Base-by-base conservation (phyloP, 345 rosid genomes). In the Fremontodendron californicum region DNA sequence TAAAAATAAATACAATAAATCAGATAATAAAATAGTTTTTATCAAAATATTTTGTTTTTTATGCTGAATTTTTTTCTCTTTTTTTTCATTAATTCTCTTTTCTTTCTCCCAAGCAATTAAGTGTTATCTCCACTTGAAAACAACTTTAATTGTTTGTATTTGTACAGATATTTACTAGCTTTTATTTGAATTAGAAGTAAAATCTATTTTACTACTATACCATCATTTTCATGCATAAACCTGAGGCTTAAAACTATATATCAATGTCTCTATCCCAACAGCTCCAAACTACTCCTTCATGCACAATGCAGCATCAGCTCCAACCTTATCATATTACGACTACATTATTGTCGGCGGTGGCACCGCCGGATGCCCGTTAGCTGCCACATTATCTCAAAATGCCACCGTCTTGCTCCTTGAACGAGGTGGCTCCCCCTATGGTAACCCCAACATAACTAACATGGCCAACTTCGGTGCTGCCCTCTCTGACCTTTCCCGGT, bases 331-430 rank as follows among this genome's bases (percentile, higher is more conserved):
- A 0, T 68, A 77, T 76, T 84, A 80, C n/a, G 92, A 88, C 80
- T 93, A 93, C 86, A 91, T 93, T 33, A 78, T 93, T 27, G 76
- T 93, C 40, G 97, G 97, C 4, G 95, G 97, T 4, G 97, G 97
- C 25, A 93, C 97, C 7, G 88, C 95, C 2, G 97, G 95, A 2
- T 92, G 97, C 71, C 93, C 97, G 0, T 74, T 92, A 51, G 97
- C 97, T 5, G 93, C 97, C 31, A 90, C 93, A 57, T 85, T 91
- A 1, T 92, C 97, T 2, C 81, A 79, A 74, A 84, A 83, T 42
- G 87, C 90, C 19, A 78, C 78, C 63, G 95, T 92, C 80, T 75
- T 92, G 76, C 78, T 92, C 42, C 86, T 92, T 3, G 97, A 90
- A 84, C 90, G 95, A 40, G 97, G 97, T 29, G 91, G 89, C 51